Evolutionary conservation across 345 rosid genomes (phyloP), one percentile per base, ranked within the genome.

Genomic region (Eucalyptus erythrocorys): DNA sequence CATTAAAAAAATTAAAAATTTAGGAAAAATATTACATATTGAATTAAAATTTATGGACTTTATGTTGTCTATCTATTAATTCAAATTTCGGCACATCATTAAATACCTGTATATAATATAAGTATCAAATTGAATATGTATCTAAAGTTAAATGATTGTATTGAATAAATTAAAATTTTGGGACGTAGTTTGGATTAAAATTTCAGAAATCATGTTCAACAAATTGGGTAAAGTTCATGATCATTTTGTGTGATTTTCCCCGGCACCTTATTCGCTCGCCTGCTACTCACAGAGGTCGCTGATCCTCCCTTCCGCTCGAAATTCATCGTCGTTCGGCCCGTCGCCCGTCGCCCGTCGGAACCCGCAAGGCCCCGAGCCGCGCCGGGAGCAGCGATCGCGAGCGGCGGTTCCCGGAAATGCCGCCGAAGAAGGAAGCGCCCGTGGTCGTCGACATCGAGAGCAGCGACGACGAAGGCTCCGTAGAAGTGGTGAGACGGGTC

Each of bases 401-500:
- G 37, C 13, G 40, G 81, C 27, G 81, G 45, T 71, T 37, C 45
- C 81, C 22, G 13, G 81, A 85, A 96, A 96, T 94, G 96, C 89
- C 89, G 66, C 91, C 88, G 1, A 90, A 50, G 89, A 85, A 82
- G 61, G 90, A 85, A 84, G 53, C 82, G 42, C 86, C 92, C 17
- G 91, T 93, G 87, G 92, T 94, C 24, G 85, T 87, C 85, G 89
- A 94, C 49, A 91, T 90, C 68, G 91, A 91, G 87, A 93, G 96
- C 90, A 94, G 94, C 89, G 98, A 95, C 50, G 95, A 92, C 21
- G 95, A 91, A 32, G 80, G 30, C 64, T 90, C 85, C 50, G 51
- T 85, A 51, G 48, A 49, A 76, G 48, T 79, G 17, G 80, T 21
- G 45, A 34, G 22, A 21, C 26, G 24, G 14, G 86, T 84, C 37